These are phyloP conservation scores for Chrysoporthe deuterocubensis DNA, from an alignment of 2,329 filamentous ascomycete species.

Conservation along the genomic window DNA sequence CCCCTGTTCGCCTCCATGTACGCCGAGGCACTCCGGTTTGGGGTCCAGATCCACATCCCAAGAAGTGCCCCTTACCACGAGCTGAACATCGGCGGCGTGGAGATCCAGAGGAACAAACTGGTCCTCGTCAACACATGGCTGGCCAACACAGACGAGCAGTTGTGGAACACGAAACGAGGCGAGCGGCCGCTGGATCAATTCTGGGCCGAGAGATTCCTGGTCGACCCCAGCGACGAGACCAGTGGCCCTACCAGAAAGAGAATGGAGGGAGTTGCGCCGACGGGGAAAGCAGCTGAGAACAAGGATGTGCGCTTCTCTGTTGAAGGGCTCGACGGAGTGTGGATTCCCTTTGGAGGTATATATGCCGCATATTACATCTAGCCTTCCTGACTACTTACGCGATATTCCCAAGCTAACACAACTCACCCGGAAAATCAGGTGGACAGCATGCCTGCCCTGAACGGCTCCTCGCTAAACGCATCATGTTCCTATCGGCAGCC, in stretches of 20 bases:
- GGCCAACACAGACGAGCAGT: neutral
- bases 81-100: neutral
- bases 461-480: conserved; percentile 1
- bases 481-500: neutral
- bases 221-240: neutral
- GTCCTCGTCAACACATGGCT: neutral
- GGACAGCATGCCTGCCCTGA: neutral
- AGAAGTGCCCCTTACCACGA: conserved; percentile 2
- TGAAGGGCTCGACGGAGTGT: neutral
- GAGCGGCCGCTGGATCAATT: conserved; percentile 1
- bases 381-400: neutral
- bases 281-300: neutral
- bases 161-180: neutral
- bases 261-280: neutral
- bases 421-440: neutral
- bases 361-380: neutral
- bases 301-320: neutral
- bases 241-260: neutral
- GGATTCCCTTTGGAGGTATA: neutral
- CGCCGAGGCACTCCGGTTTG: neutral
- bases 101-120: neutral
- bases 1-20: neutral
- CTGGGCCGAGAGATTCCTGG: conserved; percentile 3
- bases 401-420: neutral
- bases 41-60: neutral